Evolutionary conservation across 2,329 filamentous ascomycete species (phyloP), one percentile per base, ranked within the genome.

Genomic region (Blastomyces emzantsi): DNA sequence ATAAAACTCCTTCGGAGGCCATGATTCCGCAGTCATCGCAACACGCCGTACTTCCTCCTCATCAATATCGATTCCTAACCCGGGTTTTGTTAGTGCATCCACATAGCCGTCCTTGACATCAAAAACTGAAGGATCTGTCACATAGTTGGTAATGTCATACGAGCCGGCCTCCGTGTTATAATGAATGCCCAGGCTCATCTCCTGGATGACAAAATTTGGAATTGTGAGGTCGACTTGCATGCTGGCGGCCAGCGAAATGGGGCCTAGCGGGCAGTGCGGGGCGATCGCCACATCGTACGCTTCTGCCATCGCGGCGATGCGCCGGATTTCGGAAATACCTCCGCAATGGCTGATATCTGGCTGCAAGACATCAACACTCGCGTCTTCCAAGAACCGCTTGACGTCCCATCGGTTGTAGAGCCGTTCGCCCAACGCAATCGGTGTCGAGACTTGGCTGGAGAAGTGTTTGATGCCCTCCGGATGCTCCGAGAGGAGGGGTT

Each of bases 141-240:
- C 56, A 30, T 90, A 91, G 33, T 82, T 88, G 15, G 82, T 82
- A 62, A 90, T 76, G 71, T 90, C 87, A 68, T 85, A 80, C 1
- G 84, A 80, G 1, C 83, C 86, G 0, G 81, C 82, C 69, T 82
- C 81, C 3, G 75, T 74, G 68, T 92, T 92, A 71, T 92, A 92
- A 72, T 92, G 90, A 68, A 92, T 92, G 0, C 89, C 89, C 39
- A 91, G 70, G 62, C 85, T 87, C 89, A 91, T 91, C 73, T 92
- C 89, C 70, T 90, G 85, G 41, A 92, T 91, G 0, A 82, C 83
- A 71, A 88, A 90, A 73, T 88, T 91, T 25, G 81, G 81, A 25
- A 77, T 84, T 11, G 75, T 77, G 25, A 83, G 78, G 30, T 85
- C 86, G 1, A 91, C 83, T 66, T 91, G 88, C 51, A 90, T 79